These are phyloP conservation scores for Euphorbia lathyris DNA, from an alignment of 345 rosid species.

Conservation along the genomic window DNA sequence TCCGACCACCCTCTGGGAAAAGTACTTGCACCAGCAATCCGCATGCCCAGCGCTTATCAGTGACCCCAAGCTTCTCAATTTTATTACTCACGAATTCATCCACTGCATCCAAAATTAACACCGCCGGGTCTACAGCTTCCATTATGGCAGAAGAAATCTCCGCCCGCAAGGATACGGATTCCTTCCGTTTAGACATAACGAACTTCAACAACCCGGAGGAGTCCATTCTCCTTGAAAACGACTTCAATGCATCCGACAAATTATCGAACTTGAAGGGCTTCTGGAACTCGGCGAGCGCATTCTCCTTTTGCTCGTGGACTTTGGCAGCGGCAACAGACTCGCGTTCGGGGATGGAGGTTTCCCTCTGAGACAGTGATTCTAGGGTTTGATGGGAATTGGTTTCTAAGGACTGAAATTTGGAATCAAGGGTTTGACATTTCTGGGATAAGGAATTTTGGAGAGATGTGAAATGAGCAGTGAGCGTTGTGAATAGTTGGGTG, in stretches of 20 bases:
- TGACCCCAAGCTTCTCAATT: conserved; percentile 36
- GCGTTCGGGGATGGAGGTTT: conserved; percentile 39
- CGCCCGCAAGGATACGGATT: conserved; percentile 42
- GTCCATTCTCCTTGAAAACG: conserved; percentile 45
- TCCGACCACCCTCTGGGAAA: conserved; percentile 32
- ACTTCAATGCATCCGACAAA: conserved; percentile 32
- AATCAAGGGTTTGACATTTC: conserved; percentile 40
- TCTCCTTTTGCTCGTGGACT: conserved; percentile 29
- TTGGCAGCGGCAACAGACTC: conserved; percentile 35
- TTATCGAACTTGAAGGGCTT: conserved; percentile 13
- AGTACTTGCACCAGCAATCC: conserved; percentile 51
- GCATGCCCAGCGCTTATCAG: conserved; percentile 64
- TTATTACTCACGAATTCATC: conserved; percentile 46
- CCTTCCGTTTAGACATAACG: conserved; percentile 43
- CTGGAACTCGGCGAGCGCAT: conserved; percentile 35
- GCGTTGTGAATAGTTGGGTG: conserved; percentile 39
- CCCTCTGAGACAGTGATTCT: conserved; percentile 31
- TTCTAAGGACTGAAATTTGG: conserved; percentile 37
- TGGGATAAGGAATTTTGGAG: conserved; percentile 34
- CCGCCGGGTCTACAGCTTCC: conserved; percentile 50
- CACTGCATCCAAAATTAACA: conserved; percentile 48
- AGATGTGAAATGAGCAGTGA: conserved; percentile 42
- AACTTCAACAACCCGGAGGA: conserved; percentile 34
- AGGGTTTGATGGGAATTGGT: conserved; percentile 31
- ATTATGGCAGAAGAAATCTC: conserved; percentile 38